A percentile compares a stretch with the other conserved stretches of the same genome.
Conservation (phyloP, 129 eudicot genomes). For the Centaurea solstitialis region DNA sequence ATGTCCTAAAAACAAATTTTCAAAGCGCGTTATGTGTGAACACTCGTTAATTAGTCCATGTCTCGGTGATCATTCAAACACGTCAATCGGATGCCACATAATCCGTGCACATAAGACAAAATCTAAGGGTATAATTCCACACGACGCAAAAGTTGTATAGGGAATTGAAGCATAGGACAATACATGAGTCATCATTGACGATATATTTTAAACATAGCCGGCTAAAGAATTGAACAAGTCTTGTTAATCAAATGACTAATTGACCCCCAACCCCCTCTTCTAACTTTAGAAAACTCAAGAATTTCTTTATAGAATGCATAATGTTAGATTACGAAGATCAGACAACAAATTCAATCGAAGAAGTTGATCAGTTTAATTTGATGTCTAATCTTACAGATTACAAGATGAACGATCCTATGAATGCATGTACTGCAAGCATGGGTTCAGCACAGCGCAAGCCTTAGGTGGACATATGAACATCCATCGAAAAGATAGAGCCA, state of each 20-base stretch:
- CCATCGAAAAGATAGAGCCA: conserved; percentile 71
- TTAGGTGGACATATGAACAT: conserved; percentile 89
- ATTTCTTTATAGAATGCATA: conserved; percentile 28
- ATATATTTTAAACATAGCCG: conserved; percentile 30
- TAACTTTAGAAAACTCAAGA: neutral
- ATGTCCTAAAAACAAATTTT: neutral
- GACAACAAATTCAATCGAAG: conserved; percentile 29
- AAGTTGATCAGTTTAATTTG: conserved; percentile 39
- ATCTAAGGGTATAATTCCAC: conserved; percentile 9
- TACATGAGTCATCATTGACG: conserved; percentile 22
- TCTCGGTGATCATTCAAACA: neutral
- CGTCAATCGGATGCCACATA: conserved; percentile 5
- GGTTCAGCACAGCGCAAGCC: conserved; percentile 82
- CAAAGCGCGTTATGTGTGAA: conserved; percentile 18
- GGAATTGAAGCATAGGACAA: conserved; percentile 39
- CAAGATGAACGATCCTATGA: conserved; percentile 58
- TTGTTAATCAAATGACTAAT: conserved; percentile 12
- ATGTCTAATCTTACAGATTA: conserved; percentile 22
- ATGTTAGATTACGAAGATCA: conserved; percentile 23
- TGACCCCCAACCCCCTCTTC: neutral
- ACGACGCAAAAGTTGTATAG: conserved; percentile 2
- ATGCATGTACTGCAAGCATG: conserved; percentile 82
- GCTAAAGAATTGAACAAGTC: conserved; percentile 32
- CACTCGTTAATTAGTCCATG: neutral
- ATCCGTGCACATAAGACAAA: conserved; percentile 28